Conservation (phyloP, 371 early-diverging fungal species). For the Circinella minor region DNA sequence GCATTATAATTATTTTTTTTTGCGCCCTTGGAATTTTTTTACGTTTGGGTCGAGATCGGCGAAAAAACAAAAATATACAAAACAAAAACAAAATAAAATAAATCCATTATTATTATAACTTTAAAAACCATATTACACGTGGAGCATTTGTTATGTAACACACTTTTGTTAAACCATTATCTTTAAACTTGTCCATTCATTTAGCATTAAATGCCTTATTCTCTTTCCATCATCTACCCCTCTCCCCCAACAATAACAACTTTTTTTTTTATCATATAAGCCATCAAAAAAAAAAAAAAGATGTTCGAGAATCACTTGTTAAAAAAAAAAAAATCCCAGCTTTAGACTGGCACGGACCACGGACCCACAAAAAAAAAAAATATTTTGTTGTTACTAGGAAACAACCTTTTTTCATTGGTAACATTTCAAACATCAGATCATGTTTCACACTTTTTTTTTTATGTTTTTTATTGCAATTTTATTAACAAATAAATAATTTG, state of each 20-base stretch:
- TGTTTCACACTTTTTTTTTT: conserved; percentile 1
- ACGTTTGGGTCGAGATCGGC: conserved; percentile 19
- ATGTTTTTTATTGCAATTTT: no score
- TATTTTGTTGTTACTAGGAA: not conserved
- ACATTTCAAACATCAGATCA: conserved; percentile 1
- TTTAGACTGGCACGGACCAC: conserved; percentile 5
- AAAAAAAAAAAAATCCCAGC: not conserved
- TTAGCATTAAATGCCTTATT: not conserved
- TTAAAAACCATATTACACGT: no score
- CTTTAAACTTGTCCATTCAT: conserved; percentile 13
- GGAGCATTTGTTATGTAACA: no score
- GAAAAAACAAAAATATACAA: no score
- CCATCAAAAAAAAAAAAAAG: not conserved
- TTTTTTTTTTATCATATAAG: no score
- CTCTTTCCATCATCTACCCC: not conserved
- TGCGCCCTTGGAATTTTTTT: no score
- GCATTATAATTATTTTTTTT: no score
- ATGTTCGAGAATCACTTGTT: not conserved
- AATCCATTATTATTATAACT: no score
- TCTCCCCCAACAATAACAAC: no score
- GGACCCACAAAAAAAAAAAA: not conserved
- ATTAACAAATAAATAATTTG: no score
- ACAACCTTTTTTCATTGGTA: not conserved
- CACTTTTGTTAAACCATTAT: no score
- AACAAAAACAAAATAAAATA: no score